Conservation (phyloP, 257 asterid species). For the Solanum dulcamara region DNA sequence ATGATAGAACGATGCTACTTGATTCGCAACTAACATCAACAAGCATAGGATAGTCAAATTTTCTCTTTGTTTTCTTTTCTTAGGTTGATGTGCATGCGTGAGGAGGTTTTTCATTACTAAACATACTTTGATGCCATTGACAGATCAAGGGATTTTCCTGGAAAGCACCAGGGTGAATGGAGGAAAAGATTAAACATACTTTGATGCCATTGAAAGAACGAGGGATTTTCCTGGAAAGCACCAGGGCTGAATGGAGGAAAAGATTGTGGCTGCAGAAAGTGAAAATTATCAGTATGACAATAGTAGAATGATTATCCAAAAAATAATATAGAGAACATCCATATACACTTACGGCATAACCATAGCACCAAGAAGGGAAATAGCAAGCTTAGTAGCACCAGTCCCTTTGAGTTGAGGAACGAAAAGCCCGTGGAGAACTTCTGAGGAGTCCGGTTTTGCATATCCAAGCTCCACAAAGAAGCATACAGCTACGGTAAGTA, state of each 20-base stretch:
- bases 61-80: background rate
- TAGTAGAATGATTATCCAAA: background rate
- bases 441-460: constrained; percentile 61
- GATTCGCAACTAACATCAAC: background rate
- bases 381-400: constrained; percentile 86
- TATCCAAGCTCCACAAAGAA: constrained; percentile 77
- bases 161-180: constrained; percentile 92
- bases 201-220: constrained; percentile 66
- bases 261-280: constrained; percentile 72
- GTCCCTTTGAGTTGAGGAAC: constrained; percentile 80
- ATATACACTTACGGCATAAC: constrained; percentile 85
- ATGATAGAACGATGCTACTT: background rate
- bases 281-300: background rate
- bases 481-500: constrained; percentile 67
- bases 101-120: background rate
- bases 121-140: constrained; percentile 60
- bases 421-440: constrained; percentile 73
- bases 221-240: constrained; percentile 90
- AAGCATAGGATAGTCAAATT: background rate
- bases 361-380: constrained; percentile 96
- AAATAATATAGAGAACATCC: background rate
- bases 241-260: constrained; percentile 94
- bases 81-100: background rate
- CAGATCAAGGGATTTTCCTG: constrained; percentile 83
- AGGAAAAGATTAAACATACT: constrained; percentile 35